Conservation (phyloP, 345 rosid species). For the Eutrema yunnanense region DNA sequence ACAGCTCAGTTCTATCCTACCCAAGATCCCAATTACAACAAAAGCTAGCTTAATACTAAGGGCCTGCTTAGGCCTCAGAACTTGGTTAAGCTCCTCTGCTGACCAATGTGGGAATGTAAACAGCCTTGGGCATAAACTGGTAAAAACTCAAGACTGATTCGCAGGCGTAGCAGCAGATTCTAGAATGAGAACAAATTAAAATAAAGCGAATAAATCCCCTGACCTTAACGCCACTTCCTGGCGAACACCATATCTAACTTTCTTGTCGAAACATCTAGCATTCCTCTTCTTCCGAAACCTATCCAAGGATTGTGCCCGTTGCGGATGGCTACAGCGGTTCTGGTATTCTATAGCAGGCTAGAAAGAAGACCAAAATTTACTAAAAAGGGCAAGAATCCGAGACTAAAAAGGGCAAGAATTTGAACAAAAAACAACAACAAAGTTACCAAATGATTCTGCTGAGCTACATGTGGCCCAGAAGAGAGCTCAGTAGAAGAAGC, state of each 20-base stretch:
- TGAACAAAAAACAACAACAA: background rate
- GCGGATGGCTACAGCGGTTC: constrained; percentile 63
- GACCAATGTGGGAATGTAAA: background rate
- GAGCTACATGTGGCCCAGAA: constrained; percentile 46
- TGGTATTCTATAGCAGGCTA: constrained; percentile 60
- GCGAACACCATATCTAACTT: constrained; percentile 91
- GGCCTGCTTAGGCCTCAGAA: background rate
- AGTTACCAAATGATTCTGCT: constrained; percentile 34
- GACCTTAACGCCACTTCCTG: constrained; percentile 97
- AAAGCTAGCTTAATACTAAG: background rate
- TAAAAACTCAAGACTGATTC: background rate
- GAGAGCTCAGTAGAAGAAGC: constrained; percentile 60
- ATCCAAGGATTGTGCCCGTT: constrained; percentile 75
- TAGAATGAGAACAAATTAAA: background rate
- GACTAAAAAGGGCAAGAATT: background rate
- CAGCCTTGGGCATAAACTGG: background rate
- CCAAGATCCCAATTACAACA: background rate
- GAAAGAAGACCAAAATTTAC: constrained; percentile 4
- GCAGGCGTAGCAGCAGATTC: background rate
- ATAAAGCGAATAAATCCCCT: background rate
- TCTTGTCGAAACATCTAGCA: constrained; percentile 89
- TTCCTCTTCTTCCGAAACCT: constrained; percentile 93
- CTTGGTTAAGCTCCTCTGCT: background rate
- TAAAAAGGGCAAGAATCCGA: background rate
- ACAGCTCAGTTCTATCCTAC: background rate